A percentile compares a stretch with the other conserved stretches of the same genome.
These are phyloP conservation scores for Melaleuca alternifolia DNA, from an alignment of 345 rosid species.

Conservation along the genomic window DNA sequence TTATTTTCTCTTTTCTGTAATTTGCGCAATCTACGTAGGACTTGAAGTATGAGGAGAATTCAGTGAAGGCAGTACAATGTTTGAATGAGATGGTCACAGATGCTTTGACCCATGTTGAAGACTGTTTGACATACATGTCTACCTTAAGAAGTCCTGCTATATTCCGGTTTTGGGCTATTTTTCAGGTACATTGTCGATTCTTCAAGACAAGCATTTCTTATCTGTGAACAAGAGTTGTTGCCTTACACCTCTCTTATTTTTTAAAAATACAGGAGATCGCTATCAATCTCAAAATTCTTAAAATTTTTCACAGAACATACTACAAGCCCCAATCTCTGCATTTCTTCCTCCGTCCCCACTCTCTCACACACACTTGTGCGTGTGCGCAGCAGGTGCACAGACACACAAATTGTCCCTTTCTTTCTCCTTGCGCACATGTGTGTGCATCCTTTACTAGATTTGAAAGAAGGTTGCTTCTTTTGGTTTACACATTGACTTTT, in stretches of 20 bases:
- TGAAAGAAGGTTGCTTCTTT: too few species aligned
- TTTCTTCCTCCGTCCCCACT: neutral
- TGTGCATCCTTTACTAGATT: neutral
- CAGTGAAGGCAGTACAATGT: slow-evolving; percentile 73
- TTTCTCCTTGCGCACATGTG: neutral
- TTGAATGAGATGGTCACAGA: slow-evolving; percentile 90
- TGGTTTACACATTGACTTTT: neutral
- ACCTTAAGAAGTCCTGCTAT: slow-evolving; percentile 51
- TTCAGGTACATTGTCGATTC: slow-evolving; percentile 38
- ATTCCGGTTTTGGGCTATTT: slow-evolving; percentile 85
- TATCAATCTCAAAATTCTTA: neutral
- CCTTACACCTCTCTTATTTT: neutral
- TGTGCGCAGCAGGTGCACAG: neutral
- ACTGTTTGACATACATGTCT: slow-evolving; percentile 70
- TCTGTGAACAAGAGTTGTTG: neutral
- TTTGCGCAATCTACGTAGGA: slow-evolving; percentile 28
- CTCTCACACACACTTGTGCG: neutral
- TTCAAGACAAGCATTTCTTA: neutral
- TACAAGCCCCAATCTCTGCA: neutral
- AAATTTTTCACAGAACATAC: neutral
- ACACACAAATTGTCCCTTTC: neutral
- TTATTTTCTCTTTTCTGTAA: neutral
- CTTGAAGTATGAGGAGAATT: slow-evolving; percentile 73
- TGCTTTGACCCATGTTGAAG: slow-evolving; percentile 63
- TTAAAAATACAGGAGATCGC: neutral